Base-by-base conservation (phyloP, 2,329 filamentous ascomycete genomes). In the Ceratocystis cubensis region DNA sequence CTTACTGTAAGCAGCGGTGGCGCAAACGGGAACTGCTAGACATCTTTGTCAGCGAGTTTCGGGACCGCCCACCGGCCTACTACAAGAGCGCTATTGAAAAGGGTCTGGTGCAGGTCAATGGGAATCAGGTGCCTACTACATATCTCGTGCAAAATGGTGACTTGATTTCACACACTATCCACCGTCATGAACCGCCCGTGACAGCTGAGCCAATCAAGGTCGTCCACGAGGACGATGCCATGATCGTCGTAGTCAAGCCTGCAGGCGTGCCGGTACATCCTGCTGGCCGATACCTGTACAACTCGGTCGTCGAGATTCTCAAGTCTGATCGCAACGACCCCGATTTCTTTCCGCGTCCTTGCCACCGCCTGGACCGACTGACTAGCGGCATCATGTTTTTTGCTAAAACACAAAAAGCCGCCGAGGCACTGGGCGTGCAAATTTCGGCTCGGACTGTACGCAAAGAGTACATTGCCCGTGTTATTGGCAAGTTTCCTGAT, bases 351-450 rank as follows among this genome's bases (percentile, higher is more conserved):
- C 81, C 84, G 1, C 76, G 84, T 69, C 85, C 94, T 0, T 97
- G 93, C 77, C 96, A 99, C 73, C 82, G 94, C n/a, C 83, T 99
- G 33, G 94, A 99, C 74, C 82, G 94, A 64, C 78, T 99, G 71
- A 99, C 94, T 0, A 96, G 91, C 71, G 94, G 94, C 62, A 89
- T 99, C 74, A 97, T 99, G 93, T 99, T 99, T 75, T 86, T 99
- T 71, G 94, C 88, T 33, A 99, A 99, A 77, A 86, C 89, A 69
- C 81, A 86, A 46, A 84, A 85, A 72, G 89, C 89, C 0, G 93
- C 94, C 0, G 90, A 93, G 70, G 80, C 81, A 41, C 82, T 99
- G 70, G 85, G 87, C 65, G 78, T 81, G 53, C 88, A 96, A 75
- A 89, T 99, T 67, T 83, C 85, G 70, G 83, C 82, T 4, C 83